Evolutionary conservation across 805 yeast species (phyloP).

Genomic region (Saccharomycopsis fibuligera): DNA sequence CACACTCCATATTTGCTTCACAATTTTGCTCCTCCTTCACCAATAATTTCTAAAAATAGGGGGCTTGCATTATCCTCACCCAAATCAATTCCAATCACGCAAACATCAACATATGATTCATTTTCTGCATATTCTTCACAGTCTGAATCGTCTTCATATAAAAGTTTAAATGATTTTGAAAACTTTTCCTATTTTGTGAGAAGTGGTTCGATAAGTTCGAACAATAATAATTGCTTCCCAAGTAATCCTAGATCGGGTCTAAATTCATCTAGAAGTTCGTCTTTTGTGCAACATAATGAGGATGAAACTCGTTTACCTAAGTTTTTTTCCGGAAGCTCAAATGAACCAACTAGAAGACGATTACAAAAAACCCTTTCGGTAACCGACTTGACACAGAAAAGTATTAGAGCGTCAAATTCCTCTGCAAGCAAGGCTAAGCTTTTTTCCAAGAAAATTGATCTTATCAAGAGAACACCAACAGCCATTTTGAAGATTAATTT

Average conservation of each 20-base stretch:
- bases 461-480: conserved; percentile 11
- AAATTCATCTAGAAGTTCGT: conserved; percentile 13
- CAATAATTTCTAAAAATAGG: background rate
- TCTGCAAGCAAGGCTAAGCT: conserved; percentile 1
- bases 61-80: conserved; percentile 17
- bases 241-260: background rate
- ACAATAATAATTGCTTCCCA: background rate
- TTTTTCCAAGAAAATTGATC: conserved; percentile 4
- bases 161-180: conserved; percentile 2
- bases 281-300: conserved; percentile 8
- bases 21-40: conserved; percentile 6
- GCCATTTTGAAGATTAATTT: conserved; percentile 9
- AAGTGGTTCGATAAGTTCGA: conserved; percentile 6
- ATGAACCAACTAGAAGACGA: background rate
- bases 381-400: conserved; percentile 20
- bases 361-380: conserved; percentile 13
- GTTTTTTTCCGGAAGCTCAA: background rate
- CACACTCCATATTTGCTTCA: conserved; percentile 2
- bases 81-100: conserved; percentile 13
- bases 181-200: background rate
- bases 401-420: conserved; percentile 16
- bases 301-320: background rate
- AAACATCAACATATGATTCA: conserved; percentile 7
- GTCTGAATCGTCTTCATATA: conserved; percentile 11
- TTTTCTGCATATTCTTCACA: conserved; percentile 13